Evolutionary conservation across 148 eudicot genomes (phyloP).

Genomic region (Rhododendron ovatum): DNA sequence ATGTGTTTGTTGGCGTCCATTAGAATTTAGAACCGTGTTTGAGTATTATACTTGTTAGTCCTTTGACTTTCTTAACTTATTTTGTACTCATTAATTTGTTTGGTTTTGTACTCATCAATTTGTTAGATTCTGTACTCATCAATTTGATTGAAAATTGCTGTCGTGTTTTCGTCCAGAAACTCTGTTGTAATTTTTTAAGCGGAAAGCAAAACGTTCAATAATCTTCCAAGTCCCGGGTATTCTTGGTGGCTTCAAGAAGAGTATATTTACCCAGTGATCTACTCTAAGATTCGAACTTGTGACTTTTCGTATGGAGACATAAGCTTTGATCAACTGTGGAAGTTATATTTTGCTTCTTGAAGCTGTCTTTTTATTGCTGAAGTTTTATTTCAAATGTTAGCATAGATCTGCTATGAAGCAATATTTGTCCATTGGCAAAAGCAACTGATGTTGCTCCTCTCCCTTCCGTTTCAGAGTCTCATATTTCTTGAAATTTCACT

Average conservation of each 20-base stretch:
- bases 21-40: neutral
- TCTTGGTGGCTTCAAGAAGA: neutral
- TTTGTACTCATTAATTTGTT: neutral
- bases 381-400: neutral
- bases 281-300: neutral
- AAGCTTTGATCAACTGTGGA: neutral
- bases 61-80: neutral
- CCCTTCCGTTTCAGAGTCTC: neutral
- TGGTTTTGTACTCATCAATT: neutral
- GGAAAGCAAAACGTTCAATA: neutral
- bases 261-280: neutral
- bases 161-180: neutral
- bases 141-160: neutral
- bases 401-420: neutral
- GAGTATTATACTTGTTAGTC: neutral
- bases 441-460: neutral
- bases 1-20: neutral
- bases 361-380: neutral
- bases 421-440: neutral
- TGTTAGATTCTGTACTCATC: neutral
- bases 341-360: neutral
- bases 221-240: neutral
- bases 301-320: neutral
- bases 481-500: constrained; percentile 4
- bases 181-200: neutral